Evolutionary conservation across 768 basidiomycete genomes (phyloP).

Genomic region (Lyophyllum semitale): DNA sequence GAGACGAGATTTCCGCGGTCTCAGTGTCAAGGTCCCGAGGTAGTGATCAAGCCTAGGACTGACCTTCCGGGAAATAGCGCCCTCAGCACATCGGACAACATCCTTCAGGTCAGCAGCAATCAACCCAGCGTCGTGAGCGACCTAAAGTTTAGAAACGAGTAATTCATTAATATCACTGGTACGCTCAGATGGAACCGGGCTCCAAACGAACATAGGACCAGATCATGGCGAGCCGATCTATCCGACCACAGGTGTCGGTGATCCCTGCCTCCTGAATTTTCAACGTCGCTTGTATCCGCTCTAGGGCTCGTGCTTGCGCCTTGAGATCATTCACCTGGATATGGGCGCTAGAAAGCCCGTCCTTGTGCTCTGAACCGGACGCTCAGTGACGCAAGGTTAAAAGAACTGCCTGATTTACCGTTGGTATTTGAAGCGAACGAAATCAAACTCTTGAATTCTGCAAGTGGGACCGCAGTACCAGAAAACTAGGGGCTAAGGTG

Average conservation of each 20-base stretch:
- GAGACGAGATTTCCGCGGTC: not conserved
- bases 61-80: not conserved
- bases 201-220: not conserved
- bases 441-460: not conserved
- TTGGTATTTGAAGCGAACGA: conserved; percentile 1
- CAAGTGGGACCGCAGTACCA: not conserved
- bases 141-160: not conserved
- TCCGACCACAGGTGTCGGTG: not conserved
- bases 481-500: not conserved
- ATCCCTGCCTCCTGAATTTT: not conserved
- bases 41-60: not conserved
- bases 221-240: not conserved
- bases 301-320: not conserved
- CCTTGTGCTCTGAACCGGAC: not conserved
- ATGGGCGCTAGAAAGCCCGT: not conserved
- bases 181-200: not conserved
- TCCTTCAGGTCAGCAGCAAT: not conserved
- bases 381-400: not conserved
- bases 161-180: not conserved
- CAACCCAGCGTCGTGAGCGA: not conserved
- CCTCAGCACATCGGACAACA: not conserved
- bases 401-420: not conserved
- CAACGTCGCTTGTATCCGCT: not conserved
- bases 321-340: not conserved
- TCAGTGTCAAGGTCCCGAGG: not conserved